Percentiles rank a stretch among this genome's conserved stretches.
phyloP scores from a whole-genome alignment of 805 yeast genomes.

The Torulaspora indica region DNA sequence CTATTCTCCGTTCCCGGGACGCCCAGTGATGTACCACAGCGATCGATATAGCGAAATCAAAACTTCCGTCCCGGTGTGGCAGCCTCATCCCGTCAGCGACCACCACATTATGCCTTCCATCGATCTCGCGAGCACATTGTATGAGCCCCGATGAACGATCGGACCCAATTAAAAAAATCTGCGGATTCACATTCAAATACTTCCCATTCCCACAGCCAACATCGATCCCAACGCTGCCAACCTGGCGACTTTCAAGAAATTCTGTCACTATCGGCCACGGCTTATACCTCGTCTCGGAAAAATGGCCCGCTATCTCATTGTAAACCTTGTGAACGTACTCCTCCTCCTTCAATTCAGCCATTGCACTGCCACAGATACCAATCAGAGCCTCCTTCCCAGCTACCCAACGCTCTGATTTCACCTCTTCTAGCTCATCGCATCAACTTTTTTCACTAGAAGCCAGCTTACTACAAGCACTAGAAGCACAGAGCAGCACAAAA shows the following conservation, averaged over 20 bases:
- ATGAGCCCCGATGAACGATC: slow-evolving; percentile 70
- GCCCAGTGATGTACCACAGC: slow-evolving; percentile 96
- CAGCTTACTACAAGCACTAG: not conserved
- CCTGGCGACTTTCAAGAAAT: slow-evolving; percentile 48
- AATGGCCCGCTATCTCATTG: slow-evolving; percentile 87
- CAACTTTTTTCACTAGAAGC: slow-evolving; percentile 1
- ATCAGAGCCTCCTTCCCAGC: not conserved
- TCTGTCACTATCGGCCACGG: slow-evolving; percentile 95
- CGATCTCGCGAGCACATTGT: slow-evolving; percentile 51
- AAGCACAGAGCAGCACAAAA: no score
- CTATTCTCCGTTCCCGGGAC: slow-evolving; percentile 71
- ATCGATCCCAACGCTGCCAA: slow-evolving; percentile 75
- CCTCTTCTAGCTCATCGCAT: slow-evolving; percentile 3
- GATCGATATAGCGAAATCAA: slow-evolving; percentile 87
- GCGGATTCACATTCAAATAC: slow-evolving; percentile 66
- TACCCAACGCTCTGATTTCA: not conserved
- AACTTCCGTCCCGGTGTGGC: slow-evolving; percentile 46
- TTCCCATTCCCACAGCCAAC: slow-evolving; percentile 98
- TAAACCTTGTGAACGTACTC: slow-evolving; percentile 86
- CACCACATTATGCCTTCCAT: slow-evolving; percentile 46
- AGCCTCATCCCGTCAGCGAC: slow-evolving; percentile 75
- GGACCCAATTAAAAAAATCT: slow-evolving; percentile 66
- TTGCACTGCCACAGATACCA: not conserved
- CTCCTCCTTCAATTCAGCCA: slow-evolving; percentile 60
- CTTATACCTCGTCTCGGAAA: slow-evolving; percentile 86